Evolutionary conservation across 148 eudicot genomes (phyloP), one percentile per base, ranked within the genome.

Genomic region (Rhododendron williamsianum): DNA sequence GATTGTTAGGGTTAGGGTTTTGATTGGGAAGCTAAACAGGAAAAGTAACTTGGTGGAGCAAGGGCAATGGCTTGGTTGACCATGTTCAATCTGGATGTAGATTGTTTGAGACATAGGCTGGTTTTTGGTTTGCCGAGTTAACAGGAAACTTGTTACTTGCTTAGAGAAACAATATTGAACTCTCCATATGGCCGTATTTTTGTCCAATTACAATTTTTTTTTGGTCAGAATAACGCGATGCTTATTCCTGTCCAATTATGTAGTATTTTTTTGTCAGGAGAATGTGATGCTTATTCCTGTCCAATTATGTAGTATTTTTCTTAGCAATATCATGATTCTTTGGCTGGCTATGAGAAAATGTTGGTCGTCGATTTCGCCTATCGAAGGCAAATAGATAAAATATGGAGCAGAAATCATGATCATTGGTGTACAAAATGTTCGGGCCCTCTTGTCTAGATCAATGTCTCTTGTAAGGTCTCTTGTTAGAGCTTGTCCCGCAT

Each of bases 141-240:
- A 65, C 10, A 23, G 23, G 69, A 63, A 56, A 7, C 27, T 63
- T 54, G 60, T 58, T 35, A 58, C 7, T 23, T 65, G 72, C 21
- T 65, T 8, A 9, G 3, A n/a, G 72, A 65, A 65, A 52, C 2
- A 11, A 79, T 48, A 82, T 58, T 56, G 30, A 11, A 38, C 46
- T 54, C 67, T 35, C 9, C 35, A 38, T 19, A 19, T 0, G 38
- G 5, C 9, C 72, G 12, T 27, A 4, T 9, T 25, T 21, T 82
- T 5, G n/a, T 30, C 45, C 76, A 23, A 49, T 33, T 35, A 35
- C 82, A 41, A 27, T 23, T 82, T 56, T 36, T 16, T 41, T 58
- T 58, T 49, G 9, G 45, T 51, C 88, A 95, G 99, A 98, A 96
- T 83, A 95, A 93, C 82, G 54, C 84, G 80, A 89, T 93, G 92